A percentile compares a stretch with the other conserved stretches of the same genome.
Conservation (phyloP, 345 rosid species). For the Erucastrum elatum region DNA sequence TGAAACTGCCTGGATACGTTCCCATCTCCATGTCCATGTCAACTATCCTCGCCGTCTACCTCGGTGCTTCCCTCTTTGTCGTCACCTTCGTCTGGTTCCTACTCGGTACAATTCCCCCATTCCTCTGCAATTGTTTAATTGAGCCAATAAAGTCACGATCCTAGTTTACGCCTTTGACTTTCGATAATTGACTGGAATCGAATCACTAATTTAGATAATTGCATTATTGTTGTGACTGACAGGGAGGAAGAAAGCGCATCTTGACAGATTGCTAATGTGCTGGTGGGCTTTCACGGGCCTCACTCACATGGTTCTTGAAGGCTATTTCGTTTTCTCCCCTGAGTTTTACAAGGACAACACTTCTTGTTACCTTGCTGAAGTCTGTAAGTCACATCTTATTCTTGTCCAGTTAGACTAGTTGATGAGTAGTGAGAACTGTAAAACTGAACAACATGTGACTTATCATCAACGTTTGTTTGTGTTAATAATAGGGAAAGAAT, state of each 20-base stretch:
- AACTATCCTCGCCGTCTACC: conserved; percentile 55
- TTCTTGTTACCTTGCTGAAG: conserved; percentile 80
- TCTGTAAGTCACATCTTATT: conserved; percentile 58
- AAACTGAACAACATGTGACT: not conserved
- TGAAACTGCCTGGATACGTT: conserved; percentile 61
- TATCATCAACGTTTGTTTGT: not conserved
- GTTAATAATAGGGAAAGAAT: conserved; percentile 76
- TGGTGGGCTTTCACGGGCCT: conserved; percentile 99
- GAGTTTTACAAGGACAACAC: conserved; percentile 80
- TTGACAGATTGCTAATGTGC: conserved; percentile 80
- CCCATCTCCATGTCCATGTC: conserved; percentile 62
- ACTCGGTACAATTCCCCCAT: conserved; percentile 50
- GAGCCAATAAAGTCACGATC: not conserved
- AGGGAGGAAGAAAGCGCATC: conserved; percentile 44
- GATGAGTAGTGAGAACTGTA: not conserved
- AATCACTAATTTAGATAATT: not conserved
- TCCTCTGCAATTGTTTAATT: not conserved
- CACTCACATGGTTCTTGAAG: conserved; percentile 77
- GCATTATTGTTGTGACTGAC: not conserved
- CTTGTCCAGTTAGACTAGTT: not conserved
- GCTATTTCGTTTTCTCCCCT: conserved; percentile 87
- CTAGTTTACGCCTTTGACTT: not conserved
- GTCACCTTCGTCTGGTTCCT: conserved; percentile 63
- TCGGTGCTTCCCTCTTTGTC: conserved; percentile 52
- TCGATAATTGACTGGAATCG: not conserved